A percentile compares a stretch with the other conserved stretches of the same genome.
These are phyloP conservation scores for Dictyostelium firmibasis DNA, from an alignment of 78 protist species.

Conservation along the genomic window DNA sequence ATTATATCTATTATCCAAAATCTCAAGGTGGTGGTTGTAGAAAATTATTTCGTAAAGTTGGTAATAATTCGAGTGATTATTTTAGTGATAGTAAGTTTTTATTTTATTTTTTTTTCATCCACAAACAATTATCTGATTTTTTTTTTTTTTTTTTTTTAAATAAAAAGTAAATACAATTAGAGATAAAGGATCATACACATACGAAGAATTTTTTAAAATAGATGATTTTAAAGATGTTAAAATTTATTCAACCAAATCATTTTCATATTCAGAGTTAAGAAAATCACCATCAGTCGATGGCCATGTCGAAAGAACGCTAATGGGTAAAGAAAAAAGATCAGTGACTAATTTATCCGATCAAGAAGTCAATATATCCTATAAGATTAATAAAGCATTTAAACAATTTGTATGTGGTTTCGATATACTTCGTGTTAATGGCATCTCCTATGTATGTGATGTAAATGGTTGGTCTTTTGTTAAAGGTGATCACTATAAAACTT, in stretches of 20 bases:
- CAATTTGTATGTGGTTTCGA: constrained; percentile 96
- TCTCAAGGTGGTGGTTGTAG: constrained; percentile 91
- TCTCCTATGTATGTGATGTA: constrained; percentile 96
- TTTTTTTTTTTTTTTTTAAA: not conserved
- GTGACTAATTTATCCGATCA: constrained; percentile 58
- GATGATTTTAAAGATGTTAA: constrained; percentile 89
- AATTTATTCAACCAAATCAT: constrained; percentile 85
- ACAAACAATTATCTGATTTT: too few relatives aligned
- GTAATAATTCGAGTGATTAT: constrained; percentile 84
- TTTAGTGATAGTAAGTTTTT: constrained; percentile 15
- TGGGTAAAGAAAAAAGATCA: constrained; percentile 92
- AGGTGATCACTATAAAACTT: constrained; percentile 44
- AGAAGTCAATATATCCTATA: constrained; percentile 55
- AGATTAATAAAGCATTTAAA: constrained; percentile 82
- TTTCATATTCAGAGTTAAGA: constrained; percentile 95
- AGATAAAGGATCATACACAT: constrained; percentile 88
- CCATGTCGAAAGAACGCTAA: constrained; percentile 87
- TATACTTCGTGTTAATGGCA: constrained; percentile 87
- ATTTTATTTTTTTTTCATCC: not conserved
- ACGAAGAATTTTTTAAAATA: constrained; percentile 90
- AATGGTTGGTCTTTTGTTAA: constrained; percentile 98
- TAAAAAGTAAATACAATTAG: constrained; percentile 69
- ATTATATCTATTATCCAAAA: constrained; percentile 91
- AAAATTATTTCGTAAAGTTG: constrained; percentile 94
- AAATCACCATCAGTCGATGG: constrained; percentile 98